Evolutionary conservation across 768 basidiomycete genomes (phyloP), one percentile per base, ranked within the genome.

Genomic region (Fomitopsis serialis): DNA sequence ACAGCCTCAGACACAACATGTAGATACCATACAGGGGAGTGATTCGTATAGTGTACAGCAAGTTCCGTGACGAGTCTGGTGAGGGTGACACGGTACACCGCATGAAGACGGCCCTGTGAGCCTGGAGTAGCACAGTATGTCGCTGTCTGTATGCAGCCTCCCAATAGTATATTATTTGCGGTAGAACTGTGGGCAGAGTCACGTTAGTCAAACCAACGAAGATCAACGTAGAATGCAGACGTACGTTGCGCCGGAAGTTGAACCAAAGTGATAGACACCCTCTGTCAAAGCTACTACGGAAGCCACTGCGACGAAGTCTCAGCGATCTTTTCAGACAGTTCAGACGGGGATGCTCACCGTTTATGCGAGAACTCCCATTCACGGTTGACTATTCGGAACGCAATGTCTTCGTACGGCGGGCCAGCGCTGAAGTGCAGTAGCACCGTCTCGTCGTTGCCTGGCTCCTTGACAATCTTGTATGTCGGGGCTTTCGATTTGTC

Each of bases 341-440:
- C 19, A 49, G 15, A 21, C 15, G 23, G 19, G 29, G 21, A 21
- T 17, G 51, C 72, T 50, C 67, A 91, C 92, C 92, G 82, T 75
- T 96, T 97, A 65, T 98, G 95, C 36, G 92, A 95, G 69, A 91
- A 96, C 62, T 98, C 97, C 97, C 97, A 99, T 68, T 97, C 94
- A 50, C 92, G 81, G 63, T 97, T 92, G 54, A 99, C 96, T 56
- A 99, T 96, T 55, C 92, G 81, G 76, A 99, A 99, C 8, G 97
- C 97, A 57, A 98, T 95, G 60, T 98, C 97, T 70, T 99, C 96
- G 66, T 99, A 99, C 0, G 96, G 96, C 48, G 96, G 95, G 8
- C 97, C 97, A 27, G 97, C 92, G 59, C 84, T 92, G 73, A 99
- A 99, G 63, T 94, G 85, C 27, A 99, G 71, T 21, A 97, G 76